Evolutionary conservation across 2,329 filamentous ascomycete species (phyloP), one percentile per base, ranked within the genome.

Genomic region (Drechslerella stenobrocha): DNA sequence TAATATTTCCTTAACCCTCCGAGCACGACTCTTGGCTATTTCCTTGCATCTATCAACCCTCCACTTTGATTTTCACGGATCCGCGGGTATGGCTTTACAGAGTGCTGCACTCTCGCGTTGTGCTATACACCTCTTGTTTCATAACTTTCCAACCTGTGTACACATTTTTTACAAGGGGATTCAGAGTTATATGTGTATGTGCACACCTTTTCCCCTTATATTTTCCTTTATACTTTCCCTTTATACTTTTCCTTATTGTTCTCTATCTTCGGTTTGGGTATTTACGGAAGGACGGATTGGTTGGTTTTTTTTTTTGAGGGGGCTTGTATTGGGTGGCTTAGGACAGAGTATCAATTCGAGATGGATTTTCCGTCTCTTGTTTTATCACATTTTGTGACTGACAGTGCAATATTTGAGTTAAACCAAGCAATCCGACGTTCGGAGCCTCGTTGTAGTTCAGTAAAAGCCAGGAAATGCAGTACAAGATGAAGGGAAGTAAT

Each of bases 271-370:
- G 37, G 24, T 52, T 63, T 65, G 52, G 60, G 52, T 30, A 52
- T 44, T 37, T 53, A 24, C 51, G 61, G 42, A 57, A 37, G 37
- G 52, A 24, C 51, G 61, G 42, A 57, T 30, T 28, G 52, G 37
- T 7, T 47, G 34, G 24, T 28, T 57, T 57, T 47, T n/a, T 53
- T 52, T 45, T 32, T 32, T 7, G 26, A 5, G 9, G 30, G 15
- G 37, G 28, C 15, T 34, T 4, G 9, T 23, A 42, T 55, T n/a
- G 37, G 13, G 37, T 13, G 8, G 13, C 2, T 18, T 42, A 18
- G 37, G 37, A 18, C 18, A 18, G 15, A 20, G 18, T 42, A 42
- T 20, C 37, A 42, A 42, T 42, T 42, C 37, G 22, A 42, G 37
- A 42, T 18, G 37, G 37, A 42, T 18, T 3, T 8, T 42, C 22